phyloP scores from a whole-genome alignment of 169 alveolate genomes.

The Plasmodium cynomolgi region DNA sequence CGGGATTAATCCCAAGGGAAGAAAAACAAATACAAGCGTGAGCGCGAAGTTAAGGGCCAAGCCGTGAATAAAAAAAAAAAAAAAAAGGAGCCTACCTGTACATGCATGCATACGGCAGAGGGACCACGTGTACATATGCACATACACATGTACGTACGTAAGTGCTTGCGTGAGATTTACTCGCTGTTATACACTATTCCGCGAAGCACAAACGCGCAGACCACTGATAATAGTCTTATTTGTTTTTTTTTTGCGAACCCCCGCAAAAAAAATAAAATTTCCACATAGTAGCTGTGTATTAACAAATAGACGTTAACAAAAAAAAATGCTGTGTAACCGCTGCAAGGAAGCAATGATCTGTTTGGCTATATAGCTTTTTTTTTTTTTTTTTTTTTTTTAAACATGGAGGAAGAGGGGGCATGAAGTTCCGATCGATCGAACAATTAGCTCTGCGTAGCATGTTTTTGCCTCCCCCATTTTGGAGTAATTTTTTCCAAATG shows the following conservation, averaged over 20 bases:
- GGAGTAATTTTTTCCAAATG: not conserved
- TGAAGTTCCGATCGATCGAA: not conserved
- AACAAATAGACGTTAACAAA: not conserved
- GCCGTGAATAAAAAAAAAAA: not conserved
- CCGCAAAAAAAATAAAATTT: not conserved
- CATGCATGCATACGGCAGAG: not conserved
- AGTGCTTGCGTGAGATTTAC: not conserved
- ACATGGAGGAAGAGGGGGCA: not conserved
- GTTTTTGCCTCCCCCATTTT: not conserved
- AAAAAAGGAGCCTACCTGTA: not conserved
- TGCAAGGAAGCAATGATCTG: not conserved
- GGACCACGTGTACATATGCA: not conserved
- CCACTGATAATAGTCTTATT: not conserved
- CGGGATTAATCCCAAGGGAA: not conserved
- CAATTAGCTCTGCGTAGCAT: not conserved
- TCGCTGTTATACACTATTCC: not conserved
- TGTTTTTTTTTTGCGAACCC: not conserved
- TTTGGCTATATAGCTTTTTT: not conserved
- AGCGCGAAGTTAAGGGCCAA: not conserved
- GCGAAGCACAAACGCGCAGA: not conserved
- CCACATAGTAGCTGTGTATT: not conserved
- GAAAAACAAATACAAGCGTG: not conserved
- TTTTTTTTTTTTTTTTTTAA: not conserved
- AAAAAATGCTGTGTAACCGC: not conserved
- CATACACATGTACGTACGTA: not conserved